Conservation (phyloP, 2,329 filamentous ascomycete genomes). For the Aureobasidium sp. region DNA sequence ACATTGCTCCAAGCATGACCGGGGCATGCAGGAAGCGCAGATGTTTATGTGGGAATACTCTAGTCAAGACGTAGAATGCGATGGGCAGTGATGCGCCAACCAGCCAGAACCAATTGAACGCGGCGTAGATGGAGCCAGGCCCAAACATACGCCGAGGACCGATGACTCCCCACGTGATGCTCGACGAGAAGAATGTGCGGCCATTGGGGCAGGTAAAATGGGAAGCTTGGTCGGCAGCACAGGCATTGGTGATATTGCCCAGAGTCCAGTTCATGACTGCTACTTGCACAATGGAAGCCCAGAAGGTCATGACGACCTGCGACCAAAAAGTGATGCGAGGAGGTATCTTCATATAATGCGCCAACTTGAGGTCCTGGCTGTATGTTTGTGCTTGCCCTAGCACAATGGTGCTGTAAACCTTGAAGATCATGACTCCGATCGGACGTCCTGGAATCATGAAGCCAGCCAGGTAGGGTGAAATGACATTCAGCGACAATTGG, state of each 20-base stretch:
- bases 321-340: slow-evolving; percentile 70
- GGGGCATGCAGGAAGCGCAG: neutral
- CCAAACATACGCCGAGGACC: slow-evolving; percentile 80
- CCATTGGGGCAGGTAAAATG: slow-evolving; percentile 85
- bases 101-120: slow-evolving; percentile 67
- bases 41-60: slow-evolving; percentile 17
- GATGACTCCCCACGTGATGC: slow-evolving; percentile 79
- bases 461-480: slow-evolving; percentile 43
- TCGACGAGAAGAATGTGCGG: slow-evolving; percentile 82
- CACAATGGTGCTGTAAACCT: slow-evolving; percentile 68
- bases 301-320: slow-evolving; percentile 66
- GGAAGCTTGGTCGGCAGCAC: slow-evolving; percentile 70
- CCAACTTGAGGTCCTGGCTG: slow-evolving; percentile 77
- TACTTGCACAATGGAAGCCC: slow-evolving; percentile 75
- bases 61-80: slow-evolving; percentile 59
- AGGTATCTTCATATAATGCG: slow-evolving; percentile 85
- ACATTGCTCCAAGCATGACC: slow-evolving; percentile 4
- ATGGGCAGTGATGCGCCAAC: slow-evolving; percentile 65
- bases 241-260: slow-evolving; percentile 65
- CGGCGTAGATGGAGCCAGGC: slow-evolving; percentile 58
- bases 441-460: slow-evolving; percentile 75
- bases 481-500: slow-evolving; percentile 20
- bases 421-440: slow-evolving; percentile 89
- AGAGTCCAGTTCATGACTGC: slow-evolving; percentile 89
- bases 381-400: slow-evolving; percentile 73